These are phyloP conservation scores for Helotiales sp. DNA, from an alignment of 2,329 filamentous ascomycete genomes.

Conservation along the genomic window DNA sequence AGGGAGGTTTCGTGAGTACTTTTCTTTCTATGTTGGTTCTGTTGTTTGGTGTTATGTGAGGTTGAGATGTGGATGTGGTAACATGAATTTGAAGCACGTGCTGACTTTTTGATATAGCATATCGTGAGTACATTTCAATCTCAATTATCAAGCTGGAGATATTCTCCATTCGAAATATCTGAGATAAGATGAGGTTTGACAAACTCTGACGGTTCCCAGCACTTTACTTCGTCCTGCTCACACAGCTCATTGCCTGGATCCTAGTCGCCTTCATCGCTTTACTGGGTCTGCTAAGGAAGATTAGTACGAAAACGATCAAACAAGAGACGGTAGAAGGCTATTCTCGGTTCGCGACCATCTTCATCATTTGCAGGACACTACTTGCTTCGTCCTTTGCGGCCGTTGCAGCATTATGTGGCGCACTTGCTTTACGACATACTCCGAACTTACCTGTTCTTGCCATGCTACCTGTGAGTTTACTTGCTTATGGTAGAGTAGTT, in stretches of 20 bases:
- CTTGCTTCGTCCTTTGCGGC: slow-evolving; percentile 27
- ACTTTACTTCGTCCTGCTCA: slow-evolving; percentile 35
- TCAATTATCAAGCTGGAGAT: background rate
- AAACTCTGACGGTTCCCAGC: slow-evolving; percentile 30
- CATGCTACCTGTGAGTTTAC: slow-evolving; percentile 36
- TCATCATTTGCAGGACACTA: slow-evolving; percentile 29
- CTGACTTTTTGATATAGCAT: slow-evolving; percentile 26
- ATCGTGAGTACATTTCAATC: slow-evolving; percentile 31
- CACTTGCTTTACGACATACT: slow-evolving; percentile 33
- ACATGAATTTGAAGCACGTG: slow-evolving; percentile 3
- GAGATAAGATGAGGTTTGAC: background rate
- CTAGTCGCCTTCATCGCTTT: slow-evolving; percentile 27
- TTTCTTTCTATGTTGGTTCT: background rate
- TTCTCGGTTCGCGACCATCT: slow-evolving; percentile 19
- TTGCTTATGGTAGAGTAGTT: background rate
- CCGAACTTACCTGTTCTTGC: slow-evolving; percentile 37
- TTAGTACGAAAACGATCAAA: slow-evolving; percentile 22
- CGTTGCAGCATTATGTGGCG: slow-evolving; percentile 32
- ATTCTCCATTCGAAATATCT: background rate
- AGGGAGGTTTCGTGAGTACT: slow-evolving; percentile 37
- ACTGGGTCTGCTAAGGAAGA: slow-evolving; percentile 22
- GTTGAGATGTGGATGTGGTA: background rate
- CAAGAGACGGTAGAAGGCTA: slow-evolving; percentile 17
- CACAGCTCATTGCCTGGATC: slow-evolving; percentile 36
- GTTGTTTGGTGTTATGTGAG: background rate